phyloP scores from a whole-genome alignment of 1,284 basidiomycete species.

The Tylopilus orsonianus region DNA sequence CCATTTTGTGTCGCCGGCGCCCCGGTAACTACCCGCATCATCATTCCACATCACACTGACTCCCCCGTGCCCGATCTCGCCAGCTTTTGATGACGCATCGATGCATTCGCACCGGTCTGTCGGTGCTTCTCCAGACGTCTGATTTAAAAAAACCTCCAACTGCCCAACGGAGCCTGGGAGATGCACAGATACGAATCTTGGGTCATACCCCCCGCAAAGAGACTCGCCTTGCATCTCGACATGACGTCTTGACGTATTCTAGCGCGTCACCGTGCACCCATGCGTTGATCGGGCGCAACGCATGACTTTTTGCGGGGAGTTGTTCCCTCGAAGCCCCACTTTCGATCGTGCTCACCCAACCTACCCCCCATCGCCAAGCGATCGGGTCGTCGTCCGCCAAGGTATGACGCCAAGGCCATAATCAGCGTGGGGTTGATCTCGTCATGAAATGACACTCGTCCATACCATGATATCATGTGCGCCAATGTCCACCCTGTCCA shows the following conservation, averaged over 20 bases:
- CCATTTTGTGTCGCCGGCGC: neutral
- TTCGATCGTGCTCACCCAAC: slow-evolving; percentile 11
- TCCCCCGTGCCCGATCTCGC: neutral
- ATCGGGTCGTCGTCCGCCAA: slow-evolving; percentile 8
- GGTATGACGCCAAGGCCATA: slow-evolving; percentile 4
- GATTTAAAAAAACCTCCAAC: neutral
- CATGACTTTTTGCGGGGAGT: slow-evolving; percentile 2
- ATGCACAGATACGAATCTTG: too few species aligned
- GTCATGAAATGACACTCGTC: neutral
- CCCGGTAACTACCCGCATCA: neutral
- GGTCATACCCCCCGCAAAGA: too few species aligned
- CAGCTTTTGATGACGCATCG: neutral
- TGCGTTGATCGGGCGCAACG: slow-evolving; percentile 4
- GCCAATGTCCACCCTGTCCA: neutral
- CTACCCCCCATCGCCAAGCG: slow-evolving; percentile 2
- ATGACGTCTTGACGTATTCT: slow-evolving; percentile 15
- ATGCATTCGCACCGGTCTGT: neutral
- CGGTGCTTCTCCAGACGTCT: neutral
- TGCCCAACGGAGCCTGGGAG: neutral
- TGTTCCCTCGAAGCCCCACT: neutral
- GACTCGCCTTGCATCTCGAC: neutral
- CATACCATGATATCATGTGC: neutral
- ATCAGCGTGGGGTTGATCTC: neutral
- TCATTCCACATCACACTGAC: too few species aligned
- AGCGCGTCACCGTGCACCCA: neutral